These are phyloP conservation scores for Alternaria rosae DNA, from an alignment of 2,329 filamentous ascomycete species.

Conservation along the genomic window DNA sequence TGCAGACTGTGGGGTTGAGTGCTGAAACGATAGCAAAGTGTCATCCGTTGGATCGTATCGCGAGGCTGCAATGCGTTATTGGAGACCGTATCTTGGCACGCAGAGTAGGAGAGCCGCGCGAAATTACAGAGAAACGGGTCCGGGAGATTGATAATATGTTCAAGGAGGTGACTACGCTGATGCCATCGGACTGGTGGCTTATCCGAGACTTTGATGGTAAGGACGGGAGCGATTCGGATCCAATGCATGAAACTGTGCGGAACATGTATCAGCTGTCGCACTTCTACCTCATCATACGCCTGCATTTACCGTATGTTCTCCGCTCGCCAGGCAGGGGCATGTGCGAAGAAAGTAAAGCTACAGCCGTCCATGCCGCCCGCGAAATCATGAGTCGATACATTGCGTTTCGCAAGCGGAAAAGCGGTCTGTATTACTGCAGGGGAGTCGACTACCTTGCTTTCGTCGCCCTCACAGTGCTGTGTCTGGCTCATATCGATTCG, in stretches of 20 bases:
- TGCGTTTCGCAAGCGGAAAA: conserved; percentile 16
- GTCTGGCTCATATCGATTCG: conserved; percentile 22
- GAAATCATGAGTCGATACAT: conserved; percentile 23
- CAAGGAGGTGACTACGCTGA: conserved; percentile 15
- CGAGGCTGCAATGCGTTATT: conserved; percentile 42
- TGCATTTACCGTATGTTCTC: conserved; percentile 31
- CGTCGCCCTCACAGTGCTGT: conserved; percentile 25
- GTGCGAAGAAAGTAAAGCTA: conserved; percentile 23
- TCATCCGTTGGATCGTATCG: conserved; percentile 40
- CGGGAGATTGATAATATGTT: conserved; percentile 30
- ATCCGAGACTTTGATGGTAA: not conserved
- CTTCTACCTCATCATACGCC: conserved; percentile 20
- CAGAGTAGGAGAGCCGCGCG: not conserved
- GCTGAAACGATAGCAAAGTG: conserved; percentile 17
- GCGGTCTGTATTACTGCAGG: conserved; percentile 19
- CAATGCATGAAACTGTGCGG: conserved; percentile 13
- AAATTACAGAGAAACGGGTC: conserved; percentile 16
- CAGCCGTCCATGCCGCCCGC: conserved; percentile 24
- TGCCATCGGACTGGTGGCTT: conserved; percentile 36
- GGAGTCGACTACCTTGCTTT: conserved; percentile 27
- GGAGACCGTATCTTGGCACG: conserved; percentile 50
- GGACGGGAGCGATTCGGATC: not conserved
- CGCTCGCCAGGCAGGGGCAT: conserved; percentile 10
- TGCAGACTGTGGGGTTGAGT: conserved; percentile 15
- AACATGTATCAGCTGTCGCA: conserved; percentile 24